These are phyloP conservation scores for Sanghuangporus sanghuang DNA, from an alignment of 1,284 basidiomycete genomes.

Conservation along the genomic window DNA sequence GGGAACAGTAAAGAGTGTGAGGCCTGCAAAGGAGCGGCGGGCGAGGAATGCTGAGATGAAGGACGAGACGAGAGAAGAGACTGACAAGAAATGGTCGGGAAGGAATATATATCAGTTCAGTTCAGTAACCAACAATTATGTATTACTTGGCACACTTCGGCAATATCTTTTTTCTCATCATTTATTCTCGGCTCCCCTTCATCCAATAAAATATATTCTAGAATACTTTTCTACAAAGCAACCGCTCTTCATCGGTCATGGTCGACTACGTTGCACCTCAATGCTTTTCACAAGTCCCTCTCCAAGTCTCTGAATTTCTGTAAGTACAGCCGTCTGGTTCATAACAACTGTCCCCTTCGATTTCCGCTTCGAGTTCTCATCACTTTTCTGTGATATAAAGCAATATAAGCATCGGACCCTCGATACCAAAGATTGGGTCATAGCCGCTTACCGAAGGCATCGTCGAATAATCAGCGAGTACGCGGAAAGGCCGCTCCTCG, in stretches of 20 bases:
- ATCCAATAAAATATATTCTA: conserved; percentile 1
- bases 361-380: conserved; percentile 35
- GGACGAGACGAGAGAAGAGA: background rate
- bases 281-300: conserved; percentile 60
- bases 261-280: conserved; percentile 24
- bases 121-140: background rate
- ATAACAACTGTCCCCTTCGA: conserved; percentile 62
- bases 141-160: background rate
- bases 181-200: background rate
- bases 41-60: background rate
- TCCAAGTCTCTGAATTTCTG: conserved; percentile 80
- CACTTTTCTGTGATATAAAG: conserved; percentile 21
- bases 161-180: background rate
- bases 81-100: background rate
- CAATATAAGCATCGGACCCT: background rate
- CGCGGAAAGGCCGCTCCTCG: conserved; percentile 65
- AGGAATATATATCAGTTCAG: background rate
- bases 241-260: background rate
- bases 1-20: background rate
- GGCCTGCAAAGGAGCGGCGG: conserved; percentile 10
- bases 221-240: background rate
- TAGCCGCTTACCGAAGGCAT: conserved; percentile 40
- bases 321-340: conserved; percentile 66
- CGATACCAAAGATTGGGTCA: conserved; percentile 16
- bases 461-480: conserved; percentile 77